Evolutionary conservation across 257 asterid species (phyloP).

Genomic region (Ligustrum vulgare): DNA sequence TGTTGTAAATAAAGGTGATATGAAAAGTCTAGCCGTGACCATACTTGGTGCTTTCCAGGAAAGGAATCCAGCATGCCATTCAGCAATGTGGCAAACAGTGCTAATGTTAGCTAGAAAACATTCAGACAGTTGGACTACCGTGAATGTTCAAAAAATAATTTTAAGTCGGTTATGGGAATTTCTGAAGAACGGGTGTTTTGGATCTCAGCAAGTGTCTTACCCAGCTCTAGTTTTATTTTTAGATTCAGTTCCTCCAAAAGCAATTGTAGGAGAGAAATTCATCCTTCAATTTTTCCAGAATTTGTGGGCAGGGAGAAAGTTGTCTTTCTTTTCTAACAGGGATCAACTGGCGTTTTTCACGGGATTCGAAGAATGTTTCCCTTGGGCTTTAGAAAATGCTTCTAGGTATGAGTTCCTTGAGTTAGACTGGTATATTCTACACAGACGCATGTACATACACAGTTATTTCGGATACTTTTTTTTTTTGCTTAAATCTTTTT

Average conservation of each 20-base stretch:
- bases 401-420: constrained; percentile 56
- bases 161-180: constrained; percentile 69
- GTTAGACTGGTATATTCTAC: neutral
- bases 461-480: constrained; percentile 7
- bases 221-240: constrained; percentile 77
- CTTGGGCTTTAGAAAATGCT: constrained; percentile 74
- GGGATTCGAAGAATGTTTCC: constrained; percentile 75
- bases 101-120: constrained; percentile 58
- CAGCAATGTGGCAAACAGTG: constrained; percentile 89
- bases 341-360: constrained; percentile 67
- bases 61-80: constrained; percentile 77
- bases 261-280: constrained; percentile 64
- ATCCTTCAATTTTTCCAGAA: constrained; percentile 72
- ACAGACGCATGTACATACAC: neutral
- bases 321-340: constrained; percentile 52
- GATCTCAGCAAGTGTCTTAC: constrained; percentile 94
- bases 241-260: constrained; percentile 67
- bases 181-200: constrained; percentile 92
- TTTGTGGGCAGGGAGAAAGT: constrained; percentile 86
- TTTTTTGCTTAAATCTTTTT: constrained; percentile 13
- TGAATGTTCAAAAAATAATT: constrained; percentile 76
- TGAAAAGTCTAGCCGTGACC: constrained; percentile 67
- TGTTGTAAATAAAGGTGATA: constrained; percentile 63
- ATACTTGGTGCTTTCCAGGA: constrained; percentile 93
- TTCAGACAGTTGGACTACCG: constrained; percentile 74